Base-by-base conservation (phyloP, 176 grass and related monocot genomes). In the Urochloa ruziziensis region DNA sequence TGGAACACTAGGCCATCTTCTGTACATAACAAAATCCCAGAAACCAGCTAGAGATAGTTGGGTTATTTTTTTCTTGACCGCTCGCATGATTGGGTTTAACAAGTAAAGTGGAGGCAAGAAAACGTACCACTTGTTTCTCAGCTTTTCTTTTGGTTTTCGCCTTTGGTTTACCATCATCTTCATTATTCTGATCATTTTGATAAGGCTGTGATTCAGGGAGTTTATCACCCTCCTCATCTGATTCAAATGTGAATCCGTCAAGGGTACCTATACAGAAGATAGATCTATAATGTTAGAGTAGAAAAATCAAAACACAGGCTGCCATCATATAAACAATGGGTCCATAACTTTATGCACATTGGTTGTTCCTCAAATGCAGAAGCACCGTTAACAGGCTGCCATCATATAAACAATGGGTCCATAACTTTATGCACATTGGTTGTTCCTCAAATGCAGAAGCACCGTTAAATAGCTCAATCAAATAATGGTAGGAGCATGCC, bases 191-290 rank as follows among this genome's bases (percentile, higher is more conserved):
- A 74, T 96, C 87, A 64, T 85, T 96, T 85, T 84, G 89, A 73
- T 60, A 79, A 64, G 61, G 61, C 37, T 82, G 87, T 17, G 75
- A 19, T 80, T 91, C 92, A 57, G 70, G 73, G 74, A 88, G 39
- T 35, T 86, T 94, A 10, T 95, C 91, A 65, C 72, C 71, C 51
- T 98, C 95, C 43, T 89, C 90, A 36, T 98, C 95, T 79, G 95
- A 98, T 88, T 98, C 95, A 84, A 96, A 96, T 80, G 90, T 85
- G 83, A 95, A 95, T 65, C 91, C 93, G 77, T 95, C 91, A 21
- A 96, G 91, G 29, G 93, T 94, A 85, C 96, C 90, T 98, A 64
- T 66, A 85, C 42, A 84, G 82, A 79, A 19, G 51, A 80, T 80
- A 79, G 0, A 70, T 7, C 27, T 60, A 58, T 21, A 76, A 25